A percentile compares a stretch with the other conserved stretches of the same genome.
These are phyloP conservation scores for Abortiporus biennis DNA, from an alignment of 1,284 basidiomycete species.

Conservation along the genomic window DNA sequence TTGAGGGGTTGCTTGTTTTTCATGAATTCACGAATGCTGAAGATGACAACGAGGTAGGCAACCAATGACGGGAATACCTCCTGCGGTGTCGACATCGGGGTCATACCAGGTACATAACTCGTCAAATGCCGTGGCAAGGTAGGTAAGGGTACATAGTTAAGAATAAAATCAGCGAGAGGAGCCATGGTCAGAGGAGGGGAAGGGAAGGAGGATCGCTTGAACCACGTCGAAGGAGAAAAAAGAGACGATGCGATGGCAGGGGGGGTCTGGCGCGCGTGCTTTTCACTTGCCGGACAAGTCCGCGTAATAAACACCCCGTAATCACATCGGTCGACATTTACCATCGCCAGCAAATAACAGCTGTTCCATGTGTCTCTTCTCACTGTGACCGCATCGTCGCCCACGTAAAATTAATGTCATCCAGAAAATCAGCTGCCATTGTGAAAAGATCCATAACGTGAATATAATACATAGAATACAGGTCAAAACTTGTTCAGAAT, in stretches of 20 bases:
- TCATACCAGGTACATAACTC: slow-evolving; percentile 67
- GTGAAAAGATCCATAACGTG: no score
- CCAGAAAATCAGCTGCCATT: no score
- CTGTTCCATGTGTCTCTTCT: no score
- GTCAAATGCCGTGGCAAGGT: slow-evolving; percentile 57
- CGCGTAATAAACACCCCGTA: background rate
- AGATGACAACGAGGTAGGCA: slow-evolving; percentile 86
- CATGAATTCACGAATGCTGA: slow-evolving; percentile 85
- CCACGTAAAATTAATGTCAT: no score
- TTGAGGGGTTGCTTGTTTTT: slow-evolving; percentile 68
- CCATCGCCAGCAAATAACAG: no score
- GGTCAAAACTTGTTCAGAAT: background rate
- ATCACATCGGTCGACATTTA: no score
- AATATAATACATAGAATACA: background rate
- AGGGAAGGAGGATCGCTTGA: slow-evolving; percentile 13
- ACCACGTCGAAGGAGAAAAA: slow-evolving; percentile 5
- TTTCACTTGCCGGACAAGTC: slow-evolving; percentile 8
- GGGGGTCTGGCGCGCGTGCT: slow-evolving; percentile 16
- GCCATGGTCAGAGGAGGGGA: slow-evolving; percentile 41
- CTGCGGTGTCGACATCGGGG: slow-evolving; percentile 77
- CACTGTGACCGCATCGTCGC: no score
- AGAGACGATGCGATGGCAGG: slow-evolving; percentile 3
- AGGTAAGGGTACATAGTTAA: slow-evolving; percentile 44
- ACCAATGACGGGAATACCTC: slow-evolving; percentile 67
- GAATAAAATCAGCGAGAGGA: slow-evolving; percentile 65